Percentiles rank a stretch among this genome's conserved stretches.
Evolutionary conservation across 169 alveolate genomes (phyloP).

Genomic region (Perkinsus olseni): DNA sequence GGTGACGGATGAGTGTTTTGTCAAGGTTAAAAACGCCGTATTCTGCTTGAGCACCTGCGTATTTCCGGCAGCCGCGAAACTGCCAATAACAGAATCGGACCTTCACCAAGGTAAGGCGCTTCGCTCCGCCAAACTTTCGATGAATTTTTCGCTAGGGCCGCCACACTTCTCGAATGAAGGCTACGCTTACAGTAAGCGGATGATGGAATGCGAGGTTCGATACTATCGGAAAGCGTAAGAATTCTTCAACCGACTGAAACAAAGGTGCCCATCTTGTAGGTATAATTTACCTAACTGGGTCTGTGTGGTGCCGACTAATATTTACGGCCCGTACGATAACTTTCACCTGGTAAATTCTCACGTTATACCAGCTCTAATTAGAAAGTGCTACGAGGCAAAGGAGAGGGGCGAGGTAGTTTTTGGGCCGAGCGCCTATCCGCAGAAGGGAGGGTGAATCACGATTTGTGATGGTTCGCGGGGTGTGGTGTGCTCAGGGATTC

Average conservation of each 20-base stretch:
- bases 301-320: conserved; percentile 38
- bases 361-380: conserved; percentile 42
- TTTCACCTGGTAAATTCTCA: conserved; percentile 25
- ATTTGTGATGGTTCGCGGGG: no score
- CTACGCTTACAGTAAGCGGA: conserved; percentile 37
- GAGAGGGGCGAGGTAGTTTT: background rate
- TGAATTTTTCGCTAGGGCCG: conserved; percentile 7
- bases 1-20: no score
- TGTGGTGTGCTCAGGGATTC: background rate
- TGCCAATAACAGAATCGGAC: conserved; percentile 20
- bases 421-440: no score
- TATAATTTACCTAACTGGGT: conserved; percentile 15
- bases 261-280: background rate
- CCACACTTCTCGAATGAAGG: conserved; percentile 48
- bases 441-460: no score
- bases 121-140: background rate
- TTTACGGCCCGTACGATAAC: conserved; percentile 43
- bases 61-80: conserved; percentile 22
- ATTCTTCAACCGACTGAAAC: background rate
- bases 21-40: conserved; percentile 29
- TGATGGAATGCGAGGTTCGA: conserved; percentile 25
- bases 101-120: conserved; percentile 14
- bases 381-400: conserved; percentile 33
- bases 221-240: conserved; percentile 1
- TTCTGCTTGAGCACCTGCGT: conserved; percentile 45